phyloP scores from a whole-genome alignment of 768 basidiomycete species.

The Psilocybe cyanescens region DNA sequence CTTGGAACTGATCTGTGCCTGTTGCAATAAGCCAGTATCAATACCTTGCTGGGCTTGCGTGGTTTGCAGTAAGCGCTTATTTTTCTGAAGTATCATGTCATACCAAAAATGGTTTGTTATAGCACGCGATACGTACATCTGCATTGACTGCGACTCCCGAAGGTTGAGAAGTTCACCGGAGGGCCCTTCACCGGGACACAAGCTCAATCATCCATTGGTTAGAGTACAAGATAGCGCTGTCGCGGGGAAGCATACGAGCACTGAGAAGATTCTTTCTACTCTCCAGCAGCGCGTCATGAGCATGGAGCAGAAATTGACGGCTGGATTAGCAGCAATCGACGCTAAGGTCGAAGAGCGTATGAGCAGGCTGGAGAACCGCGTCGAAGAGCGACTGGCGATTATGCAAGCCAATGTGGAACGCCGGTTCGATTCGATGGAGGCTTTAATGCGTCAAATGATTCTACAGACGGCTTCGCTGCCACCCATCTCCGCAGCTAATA shows the following conservation, averaged over 20 bases:
- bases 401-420: conserved; percentile 18
- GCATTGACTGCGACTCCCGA: conserved; percentile 32
- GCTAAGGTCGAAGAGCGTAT: conserved; percentile 30
- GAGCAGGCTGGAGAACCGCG: conserved; percentile 25
- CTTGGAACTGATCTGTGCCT: conserved; percentile 21
- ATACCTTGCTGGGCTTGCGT: conserved; percentile 31
- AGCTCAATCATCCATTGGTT: conserved; percentile 30
- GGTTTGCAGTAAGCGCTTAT: conserved; percentile 20
- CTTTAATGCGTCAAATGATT: conserved; percentile 25
- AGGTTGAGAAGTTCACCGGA: conserved; percentile 10
- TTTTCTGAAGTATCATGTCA: background rate
- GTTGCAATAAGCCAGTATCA: conserved; percentile 22
- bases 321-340: conserved; percentile 29
- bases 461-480: conserved; percentile 30
- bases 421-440: conserved; percentile 26
- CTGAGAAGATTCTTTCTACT: conserved; percentile 29
- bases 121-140: conserved; percentile 37
- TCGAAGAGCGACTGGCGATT: conserved; percentile 13
- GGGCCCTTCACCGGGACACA: conserved; percentile 24
- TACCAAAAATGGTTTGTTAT: background rate
- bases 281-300: conserved; percentile 33
- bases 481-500: background rate
- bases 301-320: conserved; percentile 31
- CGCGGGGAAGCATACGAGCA: conserved; percentile 20
- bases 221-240: conserved; percentile 28